Base-by-base conservation (phyloP, 768 basidiomycete species). In the Dentipellis fragilis region DNA sequence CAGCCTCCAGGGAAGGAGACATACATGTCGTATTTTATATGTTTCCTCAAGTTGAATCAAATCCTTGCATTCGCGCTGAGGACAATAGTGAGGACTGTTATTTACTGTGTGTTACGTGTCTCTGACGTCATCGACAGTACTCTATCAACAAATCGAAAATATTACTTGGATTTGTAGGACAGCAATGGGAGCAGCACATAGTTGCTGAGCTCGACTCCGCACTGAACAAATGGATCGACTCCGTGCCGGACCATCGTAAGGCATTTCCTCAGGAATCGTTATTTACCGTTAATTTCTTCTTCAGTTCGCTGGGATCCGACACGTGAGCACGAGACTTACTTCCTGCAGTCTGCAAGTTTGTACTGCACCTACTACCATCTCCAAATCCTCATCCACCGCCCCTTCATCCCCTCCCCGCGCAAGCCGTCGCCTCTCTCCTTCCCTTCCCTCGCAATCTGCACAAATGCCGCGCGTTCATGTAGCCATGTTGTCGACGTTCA, bases 91-190 rank as follows among this genome's bases (percentile, higher is more conserved):
- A 49, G 77, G 29, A 45, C 45, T 21, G 10, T 4, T 21, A 47
- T 37, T 16, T 42, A 29, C 12, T 21, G 36, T 21, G 3, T 10
- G 17, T 36, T 21, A 17, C n/a, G 35, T 16, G 14, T 51, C 7
- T 23, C 56, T 39, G 54, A 19, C 10, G 2, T 48, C 17, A 22
- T 22, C 16, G 14, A 49, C 22, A 87, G 87, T 92, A 92, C 66
- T 79, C 87, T 12, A 83, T 85, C 60, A 88, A 83, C 67, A 81
- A 80, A 61, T 76, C 78, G 2, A 80, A 80, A 62, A 71, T 82
- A 8, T 67, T 83, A 5, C 70, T 80, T 35, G 78, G 79, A 46
- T 75, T 76, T 51, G 71, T 73, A 17, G 73, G 83, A 54, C 72
- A 58, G 58, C 69, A 82, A 54, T 88, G 82, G 70, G 70, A 69